Conservation (phyloP, 2,329 filamentous ascomycete species). For the Fusarium sp. region DNA sequence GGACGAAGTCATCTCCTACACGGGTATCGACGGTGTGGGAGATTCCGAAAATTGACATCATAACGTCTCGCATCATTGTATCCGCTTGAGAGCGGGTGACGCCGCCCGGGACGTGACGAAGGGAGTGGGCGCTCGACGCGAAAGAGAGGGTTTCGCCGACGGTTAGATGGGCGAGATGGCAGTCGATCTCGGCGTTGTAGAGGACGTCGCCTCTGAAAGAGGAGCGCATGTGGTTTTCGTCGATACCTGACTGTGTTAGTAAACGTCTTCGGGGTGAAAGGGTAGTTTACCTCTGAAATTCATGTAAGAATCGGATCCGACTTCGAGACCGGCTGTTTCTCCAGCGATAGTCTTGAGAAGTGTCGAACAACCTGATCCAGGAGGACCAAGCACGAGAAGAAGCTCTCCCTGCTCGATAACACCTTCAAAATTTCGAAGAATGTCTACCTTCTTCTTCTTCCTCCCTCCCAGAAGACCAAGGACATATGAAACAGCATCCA, state of each 20-base stretch:
- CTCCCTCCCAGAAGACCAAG: background rate
- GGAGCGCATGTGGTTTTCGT: constrained; percentile 52
- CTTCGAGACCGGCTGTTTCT: constrained; percentile 58
- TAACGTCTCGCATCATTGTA: constrained; percentile 59
- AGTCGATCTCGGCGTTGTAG: constrained; percentile 73
- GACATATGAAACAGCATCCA: constrained; percentile 26
- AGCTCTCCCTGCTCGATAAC: constrained; percentile 47
- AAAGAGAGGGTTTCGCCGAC: constrained; percentile 74
- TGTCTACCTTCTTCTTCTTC: constrained; percentile 40
- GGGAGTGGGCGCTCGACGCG: constrained; percentile 71
- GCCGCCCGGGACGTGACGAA: constrained; percentile 60
- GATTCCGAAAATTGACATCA: constrained; percentile 83
- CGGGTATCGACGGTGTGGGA: constrained; percentile 77
- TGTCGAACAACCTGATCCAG: constrained; percentile 66
- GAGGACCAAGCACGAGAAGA: constrained; percentile 62
- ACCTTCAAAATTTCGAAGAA: constrained; percentile 47
- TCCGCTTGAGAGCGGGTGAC: constrained; percentile 30
- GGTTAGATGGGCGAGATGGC: constrained; percentile 75
- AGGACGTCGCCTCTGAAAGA: constrained; percentile 66
- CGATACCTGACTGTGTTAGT: constrained; percentile 39
- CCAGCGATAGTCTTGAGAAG: constrained; percentile 66
- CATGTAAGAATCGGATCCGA: constrained; percentile 49
- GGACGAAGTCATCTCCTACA: constrained; percentile 75
- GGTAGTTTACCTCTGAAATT: constrained; percentile 62
- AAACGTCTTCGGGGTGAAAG: fast-evolving